Conservation (phyloP, 2,329 filamentous ascomycete species). For the Penicillium janthinellum region DNA sequence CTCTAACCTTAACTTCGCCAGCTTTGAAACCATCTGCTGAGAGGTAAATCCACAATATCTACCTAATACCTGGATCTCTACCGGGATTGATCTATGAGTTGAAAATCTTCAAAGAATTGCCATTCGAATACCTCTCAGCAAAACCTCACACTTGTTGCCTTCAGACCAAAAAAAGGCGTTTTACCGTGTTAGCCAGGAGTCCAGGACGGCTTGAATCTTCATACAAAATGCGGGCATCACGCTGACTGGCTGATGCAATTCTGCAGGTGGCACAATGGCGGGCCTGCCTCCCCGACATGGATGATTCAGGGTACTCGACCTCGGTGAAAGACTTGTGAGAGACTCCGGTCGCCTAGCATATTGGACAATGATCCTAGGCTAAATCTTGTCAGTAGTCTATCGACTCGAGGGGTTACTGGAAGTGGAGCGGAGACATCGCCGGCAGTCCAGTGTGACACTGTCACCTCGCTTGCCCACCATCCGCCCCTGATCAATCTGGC, state of each 20-base stretch:
- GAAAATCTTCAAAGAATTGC: no score
- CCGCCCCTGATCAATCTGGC: neutral
- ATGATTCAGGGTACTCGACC: neutral
- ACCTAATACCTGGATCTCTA: no score
- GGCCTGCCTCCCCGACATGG: neutral
- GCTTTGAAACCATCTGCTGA: no score
- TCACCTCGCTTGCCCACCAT: neutral
- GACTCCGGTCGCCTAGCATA: neutral
- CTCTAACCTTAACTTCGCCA: no score
- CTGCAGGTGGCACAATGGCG: constrained; percentile 4
- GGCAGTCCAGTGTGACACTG: constrained; percentile 8
- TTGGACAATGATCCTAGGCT: neutral
- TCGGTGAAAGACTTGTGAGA: neutral
- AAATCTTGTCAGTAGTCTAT: neutral
- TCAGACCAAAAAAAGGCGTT: neutral
- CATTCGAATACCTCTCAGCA: no score
- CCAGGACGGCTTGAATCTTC: neutral
- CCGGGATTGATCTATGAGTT: no score
- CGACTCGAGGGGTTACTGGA: neutral
- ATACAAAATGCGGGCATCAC: constrained; percentile 3
- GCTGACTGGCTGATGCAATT: constrained; percentile 4
- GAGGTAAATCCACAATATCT: no score
- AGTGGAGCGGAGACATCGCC: constrained; percentile 8
- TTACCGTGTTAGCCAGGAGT: neutral
- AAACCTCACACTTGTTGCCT: no score